Percentiles rank a stretch among this genome's conserved stretches.
These are phyloP conservation scores for Ceratocystis alfenasii DNA, from an alignment of 2,329 filamentous ascomycete species.

Conservation along the genomic window DNA sequence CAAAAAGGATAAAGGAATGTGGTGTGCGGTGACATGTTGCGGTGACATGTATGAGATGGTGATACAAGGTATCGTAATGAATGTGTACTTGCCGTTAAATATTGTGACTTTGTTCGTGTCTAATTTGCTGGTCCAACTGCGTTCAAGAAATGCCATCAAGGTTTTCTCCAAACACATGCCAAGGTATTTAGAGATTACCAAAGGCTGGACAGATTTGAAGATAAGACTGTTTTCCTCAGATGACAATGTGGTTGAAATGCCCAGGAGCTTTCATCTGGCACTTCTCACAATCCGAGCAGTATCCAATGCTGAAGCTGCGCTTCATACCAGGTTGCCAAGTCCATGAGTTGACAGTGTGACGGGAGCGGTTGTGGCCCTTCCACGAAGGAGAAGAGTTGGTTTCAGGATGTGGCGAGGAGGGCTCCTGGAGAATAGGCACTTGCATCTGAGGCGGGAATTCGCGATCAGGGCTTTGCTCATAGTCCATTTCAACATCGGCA, in stretches of 20 bases:
- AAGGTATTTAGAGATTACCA: too few relatives aligned
- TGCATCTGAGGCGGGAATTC: constrained; percentile 19
- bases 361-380: constrained; percentile 46
- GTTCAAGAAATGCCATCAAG: not conserved
- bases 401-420: constrained; percentile 29
- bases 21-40: too few relatives aligned
- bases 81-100: constrained; percentile 3
- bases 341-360: constrained; percentile 49
- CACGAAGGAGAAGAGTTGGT: constrained; percentile 34
- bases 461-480: constrained; percentile 19
- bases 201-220: too few relatives aligned
- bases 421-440: constrained; percentile 26
- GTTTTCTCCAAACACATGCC: not conserved
- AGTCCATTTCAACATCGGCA: constrained; percentile 24
- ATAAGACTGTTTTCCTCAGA: constrained; percentile 33
- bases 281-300: constrained; percentile 65
- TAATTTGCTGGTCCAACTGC: not conserved
- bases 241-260: constrained; percentile 70
- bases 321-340: constrained; percentile 53
- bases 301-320: constrained; percentile 65
- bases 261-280: constrained; percentile 62
- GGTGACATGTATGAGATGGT: not conserved
- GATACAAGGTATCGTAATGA: not conserved
- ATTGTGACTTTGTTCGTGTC: not conserved
- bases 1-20: not conserved